Conservation (phyloP, 345 rosid species). For the Sapria himalayana region DNA sequence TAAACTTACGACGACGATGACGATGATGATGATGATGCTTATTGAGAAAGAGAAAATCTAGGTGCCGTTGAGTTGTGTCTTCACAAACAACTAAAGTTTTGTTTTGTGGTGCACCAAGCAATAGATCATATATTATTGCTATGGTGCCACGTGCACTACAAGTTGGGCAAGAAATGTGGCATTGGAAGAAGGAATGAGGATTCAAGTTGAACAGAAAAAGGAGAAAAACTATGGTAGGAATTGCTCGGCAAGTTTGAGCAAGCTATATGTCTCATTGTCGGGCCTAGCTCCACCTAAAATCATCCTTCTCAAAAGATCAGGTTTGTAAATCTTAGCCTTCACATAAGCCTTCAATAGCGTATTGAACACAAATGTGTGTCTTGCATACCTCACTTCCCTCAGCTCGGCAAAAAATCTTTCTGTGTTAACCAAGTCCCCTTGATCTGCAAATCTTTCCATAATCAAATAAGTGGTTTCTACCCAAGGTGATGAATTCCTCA, state of each 20-base stretch:
- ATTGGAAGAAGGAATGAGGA: too few species aligned
- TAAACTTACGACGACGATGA: too few species aligned
- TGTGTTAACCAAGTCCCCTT: constrained; percentile 44
- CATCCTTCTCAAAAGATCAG: constrained; percentile 74
- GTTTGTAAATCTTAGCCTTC: constrained; percentile 44
- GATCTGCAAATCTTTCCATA: constrained; percentile 50
- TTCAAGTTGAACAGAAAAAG: background rate
- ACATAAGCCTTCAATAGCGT: constrained; percentile 63
- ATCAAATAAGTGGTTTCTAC: constrained; percentile 64
- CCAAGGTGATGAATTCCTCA: constrained; percentile 65
- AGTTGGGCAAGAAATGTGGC: too few species aligned
- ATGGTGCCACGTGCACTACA: too few species aligned
- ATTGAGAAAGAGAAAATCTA: too few species aligned
- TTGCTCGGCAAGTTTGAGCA: constrained; percentile 57
- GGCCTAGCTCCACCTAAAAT: constrained; percentile 81
- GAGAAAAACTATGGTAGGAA: constrained; percentile 16
- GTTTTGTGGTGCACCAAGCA: too few species aligned
- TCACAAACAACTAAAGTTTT: too few species aligned
- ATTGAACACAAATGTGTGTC: constrained; percentile 66
- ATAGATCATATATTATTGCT: too few species aligned
- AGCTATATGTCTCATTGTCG: constrained; percentile 77
- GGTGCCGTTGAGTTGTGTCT: too few species aligned
- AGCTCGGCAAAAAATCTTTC: constrained; percentile 65
- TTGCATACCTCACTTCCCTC: constrained; percentile 35
- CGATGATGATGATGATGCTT: too few species aligned